A percentile compares a stretch with the other conserved stretches of the same genome.
phyloP scores from a whole-genome alignment of 768 basidiomycete species.

The Clavulina sp. region DNA sequence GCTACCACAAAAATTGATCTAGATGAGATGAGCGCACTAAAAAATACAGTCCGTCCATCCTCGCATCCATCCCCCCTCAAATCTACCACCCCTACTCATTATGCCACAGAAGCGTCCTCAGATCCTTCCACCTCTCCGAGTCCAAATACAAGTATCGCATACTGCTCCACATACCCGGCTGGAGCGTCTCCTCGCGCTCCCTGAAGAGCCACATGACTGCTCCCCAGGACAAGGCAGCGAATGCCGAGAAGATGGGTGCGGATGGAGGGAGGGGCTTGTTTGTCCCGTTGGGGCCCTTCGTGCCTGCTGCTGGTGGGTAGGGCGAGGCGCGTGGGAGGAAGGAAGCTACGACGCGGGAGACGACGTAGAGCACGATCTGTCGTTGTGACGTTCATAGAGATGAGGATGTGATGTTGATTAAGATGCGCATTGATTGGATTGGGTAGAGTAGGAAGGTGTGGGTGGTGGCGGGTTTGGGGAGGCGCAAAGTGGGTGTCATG shows the following conservation, averaged over 20 bases:
- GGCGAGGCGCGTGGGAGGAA: constrained; percentile 62
- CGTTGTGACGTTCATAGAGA: too few relatives aligned
- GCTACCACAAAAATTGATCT: too few relatives aligned
- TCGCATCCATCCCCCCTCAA: neutral
- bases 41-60: too few relatives aligned
- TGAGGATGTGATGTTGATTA: too few relatives aligned
- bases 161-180: constrained; percentile 91
- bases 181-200: constrained; percentile 73
- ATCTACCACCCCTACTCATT: constrained; percentile 35
- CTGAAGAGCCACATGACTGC: constrained; percentile 94
- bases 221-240: constrained; percentile 85
- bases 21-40: too few relatives aligned
- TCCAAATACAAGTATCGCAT: constrained; percentile 94
- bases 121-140: constrained; percentile 67
- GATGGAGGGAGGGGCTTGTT: constrained; percentile 60
- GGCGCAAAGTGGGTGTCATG: too few relatives aligned
- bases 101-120: constrained; percentile 81
- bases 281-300: constrained; percentile 18
- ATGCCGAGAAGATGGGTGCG: constrained; percentile 64
- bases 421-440: too few relatives aligned
- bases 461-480: too few relatives aligned
- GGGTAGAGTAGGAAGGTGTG: too few relatives aligned
- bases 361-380: constrained; percentile 95
- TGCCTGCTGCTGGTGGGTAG: constrained; percentile 16
- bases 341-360: constrained; percentile 79